phyloP scores from a whole-genome alignment of 768 basidiomycete species.

The Collybiopsis confluens region DNA sequence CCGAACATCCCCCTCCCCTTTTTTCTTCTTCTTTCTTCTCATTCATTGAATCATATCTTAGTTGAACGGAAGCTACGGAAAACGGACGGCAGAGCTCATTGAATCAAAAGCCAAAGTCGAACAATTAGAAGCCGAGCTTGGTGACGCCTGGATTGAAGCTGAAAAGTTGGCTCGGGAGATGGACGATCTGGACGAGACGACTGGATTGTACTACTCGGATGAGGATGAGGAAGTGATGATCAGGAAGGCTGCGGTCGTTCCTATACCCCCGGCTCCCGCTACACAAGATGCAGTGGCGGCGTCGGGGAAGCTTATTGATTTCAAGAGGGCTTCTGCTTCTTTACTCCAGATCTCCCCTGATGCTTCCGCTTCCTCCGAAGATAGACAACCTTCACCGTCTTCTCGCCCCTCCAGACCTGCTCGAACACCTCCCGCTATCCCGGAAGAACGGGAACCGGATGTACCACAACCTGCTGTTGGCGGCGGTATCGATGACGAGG shows the following conservation, averaged over 20 bases:
- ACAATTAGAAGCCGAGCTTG: conserved; percentile 60
- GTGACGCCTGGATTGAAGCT: conserved; percentile 79
- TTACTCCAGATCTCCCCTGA: conserved; percentile 6
- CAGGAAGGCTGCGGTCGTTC: conserved; percentile 42
- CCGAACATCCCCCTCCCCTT: no score
- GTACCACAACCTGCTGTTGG: not conserved
- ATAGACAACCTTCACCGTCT: no score
- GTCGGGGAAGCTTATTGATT: conserved; percentile 10
- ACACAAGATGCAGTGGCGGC: conserved; percentile 10
- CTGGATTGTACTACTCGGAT: conserved; percentile 12
- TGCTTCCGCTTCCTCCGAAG: no score
- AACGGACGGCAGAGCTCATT: conserved; percentile 55
- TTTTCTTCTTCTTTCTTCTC: no score
- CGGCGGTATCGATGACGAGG: not conserved
- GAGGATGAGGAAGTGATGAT: conserved; percentile 34
- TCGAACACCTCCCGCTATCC: not conserved
- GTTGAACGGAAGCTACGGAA: conserved; percentile 70
- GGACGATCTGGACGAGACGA: conserved; percentile 39
- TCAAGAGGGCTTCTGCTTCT: conserved; percentile 9
- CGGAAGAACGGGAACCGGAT: not conserved
- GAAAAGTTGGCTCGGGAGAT: conserved; percentile 69
- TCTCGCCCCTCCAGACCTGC: not conserved
- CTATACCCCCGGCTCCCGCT: conserved; percentile 29
- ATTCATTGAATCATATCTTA: conserved; percentile 14
- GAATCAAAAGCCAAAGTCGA: conserved; percentile 40